Percentiles rank a stretch among this genome's conserved stretches.
Evolutionary conservation across 257 asterid genomes (phyloP).

Genomic region (Rauvolfia tetraphylla): DNA sequence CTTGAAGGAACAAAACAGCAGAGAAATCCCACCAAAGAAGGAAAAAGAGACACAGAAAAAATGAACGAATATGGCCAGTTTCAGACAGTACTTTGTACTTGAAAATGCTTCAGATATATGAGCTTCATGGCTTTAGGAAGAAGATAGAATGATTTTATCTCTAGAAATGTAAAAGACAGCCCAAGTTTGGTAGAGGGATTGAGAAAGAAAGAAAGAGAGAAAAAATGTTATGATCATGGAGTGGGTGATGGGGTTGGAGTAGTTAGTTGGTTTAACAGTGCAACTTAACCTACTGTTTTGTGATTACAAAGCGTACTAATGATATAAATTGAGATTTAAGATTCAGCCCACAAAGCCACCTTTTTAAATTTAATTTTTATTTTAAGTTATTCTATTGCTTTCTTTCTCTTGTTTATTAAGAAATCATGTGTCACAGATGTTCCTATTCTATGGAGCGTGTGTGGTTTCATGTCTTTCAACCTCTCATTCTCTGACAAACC

Average conservation of each 20-base stretch:
- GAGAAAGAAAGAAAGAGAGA: too few species aligned
- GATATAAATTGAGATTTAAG: constrained; percentile 8
- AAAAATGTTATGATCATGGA: too few species aligned
- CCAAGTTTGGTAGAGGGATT: constrained; percentile 20
- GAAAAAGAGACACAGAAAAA: not conserved
- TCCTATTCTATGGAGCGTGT: too few species aligned
- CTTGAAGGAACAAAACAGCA: not conserved
- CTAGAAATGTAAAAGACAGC: constrained; percentile 12
- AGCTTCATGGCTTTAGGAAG: constrained; percentile 18
- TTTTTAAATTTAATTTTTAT: not conserved
- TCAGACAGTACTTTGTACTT: not conserved
- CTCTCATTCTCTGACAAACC: not conserved
- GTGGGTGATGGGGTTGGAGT: constrained; percentile 21
- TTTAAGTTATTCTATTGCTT: too few species aligned
- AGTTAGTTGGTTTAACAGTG: constrained; percentile 29
- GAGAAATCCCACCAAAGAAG: not conserved
- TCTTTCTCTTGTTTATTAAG: constrained; percentile 9
- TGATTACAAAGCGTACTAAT: not conserved
- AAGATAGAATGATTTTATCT: constrained; percentile 32
- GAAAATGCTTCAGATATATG: constrained; percentile 7
- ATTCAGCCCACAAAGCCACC: constrained; percentile 8
- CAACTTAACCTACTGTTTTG: constrained; percentile 20
- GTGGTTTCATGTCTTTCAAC: too few species aligned
- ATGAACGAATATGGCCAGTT: not conserved
- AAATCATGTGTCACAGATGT: not conserved